These are phyloP conservation scores for Taphrina deformans DNA, from an alignment of 1,139 yeast species.

Conservation along the genomic window DNA sequence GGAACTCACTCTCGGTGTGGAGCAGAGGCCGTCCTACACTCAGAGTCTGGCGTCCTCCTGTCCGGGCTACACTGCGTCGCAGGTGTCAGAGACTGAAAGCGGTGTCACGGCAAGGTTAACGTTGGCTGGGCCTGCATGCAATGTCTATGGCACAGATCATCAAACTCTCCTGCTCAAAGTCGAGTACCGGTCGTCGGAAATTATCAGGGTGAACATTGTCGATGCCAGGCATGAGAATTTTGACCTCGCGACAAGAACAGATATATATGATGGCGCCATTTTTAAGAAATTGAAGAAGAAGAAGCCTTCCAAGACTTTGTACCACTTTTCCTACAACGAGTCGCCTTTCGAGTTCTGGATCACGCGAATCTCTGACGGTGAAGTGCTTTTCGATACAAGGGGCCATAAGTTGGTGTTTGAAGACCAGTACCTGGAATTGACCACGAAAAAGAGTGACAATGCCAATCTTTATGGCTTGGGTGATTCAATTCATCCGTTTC, in stretches of 20 bases:
- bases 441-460: slow-evolving; percentile 36
- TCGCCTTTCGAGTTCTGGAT: slow-evolving; percentile 45
- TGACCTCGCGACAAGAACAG: slow-evolving; percentile 43
- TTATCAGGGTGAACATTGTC: slow-evolving; percentile 44
- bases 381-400: slow-evolving; percentile 44
- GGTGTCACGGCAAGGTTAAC: slow-evolving; percentile 35
- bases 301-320: slow-evolving; percentile 39
- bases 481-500: slow-evolving; percentile 46
- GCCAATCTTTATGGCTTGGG: slow-evolving; percentile 47
- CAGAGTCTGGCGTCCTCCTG: neutral
- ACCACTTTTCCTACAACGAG: slow-evolving; percentile 41
- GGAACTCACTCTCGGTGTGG: slow-evolving; percentile 4
- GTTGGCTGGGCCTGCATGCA: slow-evolving; percentile 42
- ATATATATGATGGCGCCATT: slow-evolving; percentile 42
- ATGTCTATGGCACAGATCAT: slow-evolving; percentile 47
- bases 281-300: slow-evolving; percentile 33
- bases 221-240: slow-evolving; percentile 44
- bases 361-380: slow-evolving; percentile 43
- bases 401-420: slow-evolving; percentile 45
- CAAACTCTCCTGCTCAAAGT: slow-evolving; percentile 44
- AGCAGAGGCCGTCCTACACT: neutral
- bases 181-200: slow-evolving; percentile 43
- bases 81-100: neutral
- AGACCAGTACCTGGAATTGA: slow-evolving; percentile 32
- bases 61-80: slow-evolving; percentile 7